Conservation (phyloP, 2,329 filamentous ascomycete genomes). For the Verticillium alfalfae region DNA sequence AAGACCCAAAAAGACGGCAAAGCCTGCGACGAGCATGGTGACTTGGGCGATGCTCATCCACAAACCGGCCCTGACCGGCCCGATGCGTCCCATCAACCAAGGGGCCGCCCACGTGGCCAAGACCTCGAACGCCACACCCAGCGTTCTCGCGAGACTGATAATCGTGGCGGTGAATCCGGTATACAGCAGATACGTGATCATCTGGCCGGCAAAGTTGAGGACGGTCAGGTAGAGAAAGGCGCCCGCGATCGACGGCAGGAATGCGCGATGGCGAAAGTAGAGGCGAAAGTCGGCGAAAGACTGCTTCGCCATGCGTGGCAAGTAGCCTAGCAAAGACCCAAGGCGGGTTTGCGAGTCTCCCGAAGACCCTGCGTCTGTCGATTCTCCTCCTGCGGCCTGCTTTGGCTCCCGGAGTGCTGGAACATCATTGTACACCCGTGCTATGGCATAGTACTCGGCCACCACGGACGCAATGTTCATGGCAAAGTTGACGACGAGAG, state of each 20-base stretch:
- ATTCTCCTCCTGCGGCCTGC: not conserved
- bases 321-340: not conserved
- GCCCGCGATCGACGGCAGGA: constrained; percentile 49
- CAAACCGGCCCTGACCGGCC: constrained; percentile 51
- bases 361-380: not conserved
- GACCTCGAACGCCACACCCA: constrained; percentile 44
- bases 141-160: constrained; percentile 40
- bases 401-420: constrained; percentile 19
- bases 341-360: not conserved
- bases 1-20: constrained; percentile 12
- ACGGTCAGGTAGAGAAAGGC: constrained; percentile 51
- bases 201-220: constrained; percentile 45
- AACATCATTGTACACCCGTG: constrained; percentile 19
- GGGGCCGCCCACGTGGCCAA: constrained; percentile 50
- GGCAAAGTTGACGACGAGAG: constrained; percentile 41
- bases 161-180: constrained; percentile 35
- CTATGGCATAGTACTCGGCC: constrained; percentile 48
- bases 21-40: constrained; percentile 34
- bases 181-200: constrained; percentile 51
- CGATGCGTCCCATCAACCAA: constrained; percentile 39
- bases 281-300: constrained; percentile 19
- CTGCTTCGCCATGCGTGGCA: not conserved
- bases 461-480: constrained; percentile 44
- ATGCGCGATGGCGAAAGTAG: constrained; percentile 43
- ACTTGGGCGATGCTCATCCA: constrained; percentile 63